phyloP scores from a whole-genome alignment of 1,139 yeast species.

The Lodderomyces orthopsilosis region DNA sequence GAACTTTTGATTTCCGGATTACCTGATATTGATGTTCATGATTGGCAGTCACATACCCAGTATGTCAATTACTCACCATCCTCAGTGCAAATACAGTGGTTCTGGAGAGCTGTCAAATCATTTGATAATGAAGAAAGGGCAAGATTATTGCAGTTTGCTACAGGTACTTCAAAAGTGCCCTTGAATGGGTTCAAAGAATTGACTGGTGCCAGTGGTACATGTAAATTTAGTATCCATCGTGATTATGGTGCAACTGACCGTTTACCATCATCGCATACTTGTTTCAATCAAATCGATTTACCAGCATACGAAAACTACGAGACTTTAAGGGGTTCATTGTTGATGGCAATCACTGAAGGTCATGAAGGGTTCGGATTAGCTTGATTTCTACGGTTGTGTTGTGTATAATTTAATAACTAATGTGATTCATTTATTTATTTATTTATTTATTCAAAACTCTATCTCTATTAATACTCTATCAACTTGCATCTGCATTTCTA shows the following conservation, averaged over 20 bases:
- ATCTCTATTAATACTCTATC: constrained; percentile 5
- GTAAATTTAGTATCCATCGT: constrained; percentile 86
- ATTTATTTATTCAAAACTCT: neutral
- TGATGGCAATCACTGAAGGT: constrained; percentile 90
- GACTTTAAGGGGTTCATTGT: constrained; percentile 72
- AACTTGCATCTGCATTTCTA: neutral
- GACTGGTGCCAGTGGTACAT: constrained; percentile 83
- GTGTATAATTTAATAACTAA: too few relatives aligned
- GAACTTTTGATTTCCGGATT: constrained; percentile 91
- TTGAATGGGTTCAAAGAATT: constrained; percentile 88
- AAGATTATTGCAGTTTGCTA: constrained; percentile 87
- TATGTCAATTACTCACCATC: constrained; percentile 84
- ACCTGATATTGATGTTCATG: constrained; percentile 94
- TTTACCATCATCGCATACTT: constrained; percentile 92
- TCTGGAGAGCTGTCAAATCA: constrained; percentile 97
- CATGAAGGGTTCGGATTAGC: constrained; percentile 96
- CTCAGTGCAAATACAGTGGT: constrained; percentile 91
- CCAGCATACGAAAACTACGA: constrained; percentile 94
- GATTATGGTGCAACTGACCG: constrained; percentile 86
- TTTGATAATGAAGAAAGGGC: constrained; percentile 95
- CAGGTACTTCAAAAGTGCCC: constrained; percentile 97
- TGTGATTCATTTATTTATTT: neutral
- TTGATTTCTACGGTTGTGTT: too few relatives aligned
- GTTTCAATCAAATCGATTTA: constrained; percentile 90
- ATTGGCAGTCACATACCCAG: constrained; percentile 85